phyloP scores from a whole-genome alignment of 2,329 filamentous ascomycete genomes.

The Sporothrix mexicana region DNA sequence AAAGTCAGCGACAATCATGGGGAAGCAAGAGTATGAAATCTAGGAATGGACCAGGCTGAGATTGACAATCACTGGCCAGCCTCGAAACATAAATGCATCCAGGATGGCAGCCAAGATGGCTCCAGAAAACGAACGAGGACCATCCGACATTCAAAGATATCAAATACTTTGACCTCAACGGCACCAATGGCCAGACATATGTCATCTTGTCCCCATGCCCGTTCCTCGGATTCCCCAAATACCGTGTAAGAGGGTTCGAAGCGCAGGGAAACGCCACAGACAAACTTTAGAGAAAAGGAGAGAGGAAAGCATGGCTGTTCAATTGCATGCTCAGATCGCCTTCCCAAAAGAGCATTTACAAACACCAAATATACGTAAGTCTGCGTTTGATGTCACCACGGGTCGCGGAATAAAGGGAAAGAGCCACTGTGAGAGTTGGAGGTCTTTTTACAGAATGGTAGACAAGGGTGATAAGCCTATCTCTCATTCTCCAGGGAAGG shows the following conservation, averaged over 20 bases:
- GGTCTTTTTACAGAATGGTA: not conserved
- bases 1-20: not conserved
- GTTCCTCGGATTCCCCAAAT: not conserved
- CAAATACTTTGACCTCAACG: not conserved
- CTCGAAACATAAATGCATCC: not conserved
- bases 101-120: not conserved
- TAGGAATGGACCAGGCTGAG: not conserved
- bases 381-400: conserved; percentile 18
- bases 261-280: conserved; percentile 3
- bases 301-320: not conserved
- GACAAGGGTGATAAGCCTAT: conserved; percentile 2
- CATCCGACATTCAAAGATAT: not conserved
- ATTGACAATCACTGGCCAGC: not conserved
- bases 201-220: not conserved
- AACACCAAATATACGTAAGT: conserved; percentile 11
- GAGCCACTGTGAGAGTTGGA: not conserved
- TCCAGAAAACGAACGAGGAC: not conserved
- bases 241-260: not conserved
- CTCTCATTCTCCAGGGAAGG: not conserved
- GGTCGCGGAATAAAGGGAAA: conserved; percentile 9
- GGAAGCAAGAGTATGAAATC: not conserved
- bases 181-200: not conserved
- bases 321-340: not conserved
- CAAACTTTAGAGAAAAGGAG: not conserved
- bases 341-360: not conserved